Conservation (phyloP, 495 filamentous ascomycete species). For the Terfezia claveryi region DNA sequence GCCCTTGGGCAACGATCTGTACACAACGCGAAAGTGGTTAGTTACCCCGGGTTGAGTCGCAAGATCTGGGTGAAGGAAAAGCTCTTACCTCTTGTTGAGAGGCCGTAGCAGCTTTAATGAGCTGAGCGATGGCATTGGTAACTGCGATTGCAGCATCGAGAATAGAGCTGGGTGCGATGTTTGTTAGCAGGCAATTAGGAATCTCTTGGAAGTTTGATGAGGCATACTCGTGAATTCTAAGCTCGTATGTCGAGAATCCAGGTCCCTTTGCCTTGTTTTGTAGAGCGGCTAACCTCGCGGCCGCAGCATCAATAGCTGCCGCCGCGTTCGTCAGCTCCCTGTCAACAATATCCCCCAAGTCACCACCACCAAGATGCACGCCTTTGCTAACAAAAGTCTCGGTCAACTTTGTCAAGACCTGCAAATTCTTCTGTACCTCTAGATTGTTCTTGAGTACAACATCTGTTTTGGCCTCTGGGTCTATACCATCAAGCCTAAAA, state of each 20-base stretch:
- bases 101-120: slow-evolving; percentile 87
- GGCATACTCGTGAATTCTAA: slow-evolving; percentile 59
- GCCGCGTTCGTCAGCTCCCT: slow-evolving; percentile 82
- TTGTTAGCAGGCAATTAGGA: not conserved
- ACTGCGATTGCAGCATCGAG: slow-evolving; percentile 86
- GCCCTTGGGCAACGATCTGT: slow-evolving; percentile 75
- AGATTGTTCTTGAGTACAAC: slow-evolving; percentile 91
- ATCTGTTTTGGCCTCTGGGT: slow-evolving; percentile 71
- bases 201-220: slow-evolving; percentile 1
- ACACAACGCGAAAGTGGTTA: slow-evolving; percentile 1
- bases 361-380: slow-evolving; percentile 54
- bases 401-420: slow-evolving; percentile 74
- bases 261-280: slow-evolving; percentile 74
- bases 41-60: not conserved
- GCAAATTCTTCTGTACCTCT: slow-evolving; percentile 77
- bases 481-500: slow-evolving; percentile 75
- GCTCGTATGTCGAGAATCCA: slow-evolving; percentile 86
- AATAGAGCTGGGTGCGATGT: slow-evolving; percentile 31
- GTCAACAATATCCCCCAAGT: slow-evolving; percentile 85
- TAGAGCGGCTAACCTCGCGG: slow-evolving; percentile 67
- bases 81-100: slow-evolving; percentile 56
- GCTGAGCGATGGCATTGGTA: slow-evolving; percentile 82
- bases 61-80: not conserved
- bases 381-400: slow-evolving; percentile 70
- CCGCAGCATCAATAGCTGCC: slow-evolving; percentile 80